A percentile compares a stretch with the other conserved stretches of the same genome.
phyloP scores from a whole-genome alignment of 139 green algal genomes.

The Asterochloris erici region DNA sequence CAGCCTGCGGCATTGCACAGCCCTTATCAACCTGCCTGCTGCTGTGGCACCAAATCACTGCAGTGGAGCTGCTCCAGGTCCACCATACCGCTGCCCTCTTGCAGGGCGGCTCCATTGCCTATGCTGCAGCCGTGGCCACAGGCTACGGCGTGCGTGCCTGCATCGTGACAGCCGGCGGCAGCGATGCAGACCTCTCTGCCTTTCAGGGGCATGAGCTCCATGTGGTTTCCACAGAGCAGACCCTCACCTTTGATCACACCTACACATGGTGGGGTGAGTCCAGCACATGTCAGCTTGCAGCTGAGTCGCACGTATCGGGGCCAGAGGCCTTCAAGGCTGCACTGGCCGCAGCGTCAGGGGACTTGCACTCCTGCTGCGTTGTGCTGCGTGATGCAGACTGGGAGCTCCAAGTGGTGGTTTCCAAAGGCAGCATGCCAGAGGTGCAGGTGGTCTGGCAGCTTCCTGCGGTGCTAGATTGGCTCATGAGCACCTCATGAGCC shows the following conservation, averaged over 20 bases:
- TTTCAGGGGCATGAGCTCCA: constrained; percentile 59
- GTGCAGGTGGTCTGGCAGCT: too few relatives aligned
- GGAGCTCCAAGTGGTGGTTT: too few relatives aligned
- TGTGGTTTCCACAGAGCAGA: constrained; percentile 48
- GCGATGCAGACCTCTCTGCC: constrained; percentile 59
- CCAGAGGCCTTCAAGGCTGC: too few relatives aligned
- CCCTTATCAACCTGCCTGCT: not conserved
- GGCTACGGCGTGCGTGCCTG: constrained; percentile 55
- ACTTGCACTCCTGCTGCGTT: not conserved
- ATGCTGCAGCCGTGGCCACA: constrained; percentile 58
- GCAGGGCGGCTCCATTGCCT: constrained; percentile 72
- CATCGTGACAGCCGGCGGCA: constrained; percentile 62
- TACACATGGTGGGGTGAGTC: constrained; percentile 77
- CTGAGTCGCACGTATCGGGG: not conserved
- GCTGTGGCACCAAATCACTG: not conserved
- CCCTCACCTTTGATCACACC: constrained; percentile 79
- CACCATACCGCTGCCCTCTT: not conserved
- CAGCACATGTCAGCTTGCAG: not conserved
- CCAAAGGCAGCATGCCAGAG: too few relatives aligned
- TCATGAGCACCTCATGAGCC: not conserved
- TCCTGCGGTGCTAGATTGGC: not conserved
- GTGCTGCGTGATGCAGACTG: not conserved
- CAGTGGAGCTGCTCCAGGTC: not conserved
- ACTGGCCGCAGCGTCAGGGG: too few relatives aligned
- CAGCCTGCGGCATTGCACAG: not conserved